A percentile compares a stretch with the other conserved stretches of the same genome.
Evolutionary conservation across 805 yeast genomes (phyloP).

Genomic region (Jamesozyma hellenica): DNA sequence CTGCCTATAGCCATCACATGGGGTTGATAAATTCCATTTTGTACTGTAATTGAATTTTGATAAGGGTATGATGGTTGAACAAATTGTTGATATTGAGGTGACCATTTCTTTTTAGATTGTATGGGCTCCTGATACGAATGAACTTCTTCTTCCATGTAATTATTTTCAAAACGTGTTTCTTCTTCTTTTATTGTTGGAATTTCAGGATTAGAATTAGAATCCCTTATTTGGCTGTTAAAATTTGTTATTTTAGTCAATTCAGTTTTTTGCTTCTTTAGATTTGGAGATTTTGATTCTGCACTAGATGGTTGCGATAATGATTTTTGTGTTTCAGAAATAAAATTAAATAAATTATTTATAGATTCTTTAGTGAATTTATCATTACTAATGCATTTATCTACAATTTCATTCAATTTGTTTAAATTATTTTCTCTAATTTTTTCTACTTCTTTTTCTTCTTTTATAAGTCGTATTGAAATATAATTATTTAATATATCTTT

Average conservation of each 20-base stretch:
- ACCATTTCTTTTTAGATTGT: neutral
- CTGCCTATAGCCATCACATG: constrained; percentile 1
- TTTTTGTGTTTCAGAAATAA: constrained; percentile 1
- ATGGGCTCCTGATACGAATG: neutral
- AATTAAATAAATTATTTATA: constrained; percentile 10
- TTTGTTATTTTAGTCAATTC: constrained; percentile 7
- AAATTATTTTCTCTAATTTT: constrained; percentile 14
- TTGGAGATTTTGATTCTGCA: constrained; percentile 5
- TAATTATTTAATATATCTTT: constrained; percentile 10
- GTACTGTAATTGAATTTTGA: neutral
- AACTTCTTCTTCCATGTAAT: neutral
- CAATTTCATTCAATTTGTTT: constrained; percentile 10
- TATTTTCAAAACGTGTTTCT: neutral
- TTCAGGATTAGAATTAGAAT: constrained; percentile 11
- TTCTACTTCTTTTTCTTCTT: constrained; percentile 14
- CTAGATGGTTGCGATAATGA: neutral
- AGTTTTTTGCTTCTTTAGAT: constrained; percentile 4
- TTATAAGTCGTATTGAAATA: constrained; percentile 12
- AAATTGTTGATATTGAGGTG: neutral
- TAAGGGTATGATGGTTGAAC: constrained; percentile 1
- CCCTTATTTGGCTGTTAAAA: constrained; percentile 8
- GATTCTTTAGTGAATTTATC: constrained; percentile 12
- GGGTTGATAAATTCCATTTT: neutral
- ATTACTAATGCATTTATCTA: constrained; percentile 13
- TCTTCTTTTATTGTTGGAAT: constrained; percentile 7